These are phyloP conservation scores for Platanthera guangdongensis DNA, from an alignment of 106 monocot species.

Conservation along the genomic window DNA sequence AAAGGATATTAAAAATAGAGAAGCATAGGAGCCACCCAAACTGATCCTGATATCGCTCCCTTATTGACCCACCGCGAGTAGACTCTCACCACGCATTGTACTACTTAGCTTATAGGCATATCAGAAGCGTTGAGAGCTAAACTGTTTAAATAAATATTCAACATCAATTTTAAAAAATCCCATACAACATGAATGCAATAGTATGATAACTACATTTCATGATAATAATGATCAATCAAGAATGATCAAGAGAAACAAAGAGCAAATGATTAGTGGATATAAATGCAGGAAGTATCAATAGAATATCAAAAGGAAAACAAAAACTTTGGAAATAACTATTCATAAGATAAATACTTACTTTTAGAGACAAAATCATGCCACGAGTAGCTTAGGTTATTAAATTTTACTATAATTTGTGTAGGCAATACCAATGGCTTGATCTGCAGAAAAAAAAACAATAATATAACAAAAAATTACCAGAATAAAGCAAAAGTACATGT, in stretches of 20 bases:
- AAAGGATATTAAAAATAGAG: too few species aligned
- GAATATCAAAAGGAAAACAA: neutral
- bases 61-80: too few species aligned
- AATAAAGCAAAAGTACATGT: neutral
- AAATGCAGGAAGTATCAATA: neutral
- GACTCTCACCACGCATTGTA: too few species aligned
- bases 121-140: too few species aligned
- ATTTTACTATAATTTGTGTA: slow-evolving; percentile 49
- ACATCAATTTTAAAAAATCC: neutral
- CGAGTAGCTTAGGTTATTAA: slow-evolving; percentile 42
- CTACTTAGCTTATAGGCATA: too few species aligned
- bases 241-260: neutral
- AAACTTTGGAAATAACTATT: neutral
- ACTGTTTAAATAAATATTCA: too few species aligned
- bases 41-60: too few species aligned
- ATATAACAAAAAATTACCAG: neutral
- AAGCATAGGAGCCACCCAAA: too few species aligned
- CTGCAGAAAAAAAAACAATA: slow-evolving; percentile 32
- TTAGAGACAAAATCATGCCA: slow-evolving; percentile 88
- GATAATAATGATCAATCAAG: neutral
- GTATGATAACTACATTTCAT: neutral
- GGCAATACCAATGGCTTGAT: slow-evolving; percentile 81
- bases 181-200: neutral
- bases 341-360: slow-evolving; percentile 29
- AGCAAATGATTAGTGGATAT: neutral